Evolutionary conservation across 129 eudicot genomes (phyloP).

Genomic region (Tanacetum coccineum): DNA sequence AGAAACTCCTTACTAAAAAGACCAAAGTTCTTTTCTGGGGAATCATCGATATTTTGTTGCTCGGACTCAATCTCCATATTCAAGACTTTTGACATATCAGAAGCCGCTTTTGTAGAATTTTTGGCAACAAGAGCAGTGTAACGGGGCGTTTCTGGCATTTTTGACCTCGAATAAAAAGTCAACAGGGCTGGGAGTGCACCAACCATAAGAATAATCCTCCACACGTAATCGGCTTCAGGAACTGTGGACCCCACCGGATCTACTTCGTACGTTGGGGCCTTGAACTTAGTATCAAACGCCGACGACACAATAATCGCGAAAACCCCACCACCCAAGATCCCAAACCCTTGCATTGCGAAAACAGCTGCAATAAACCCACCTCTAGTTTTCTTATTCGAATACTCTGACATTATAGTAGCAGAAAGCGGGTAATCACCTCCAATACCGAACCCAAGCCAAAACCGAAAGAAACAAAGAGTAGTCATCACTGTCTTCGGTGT

Average conservation of each 20-base stretch:
- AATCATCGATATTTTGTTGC: constrained; percentile 10
- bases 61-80: constrained; percentile 32
- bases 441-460: constrained; percentile 63
- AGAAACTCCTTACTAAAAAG: constrained; percentile 31
- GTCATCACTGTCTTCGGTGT: constrained; percentile 45
- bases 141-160: constrained; percentile 43
- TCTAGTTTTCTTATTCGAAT: constrained; percentile 40
- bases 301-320: constrained; percentile 32
- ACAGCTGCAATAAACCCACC: constrained; percentile 43
- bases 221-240: constrained; percentile 34
- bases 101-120: constrained; percentile 31
- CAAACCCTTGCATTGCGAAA: constrained; percentile 47
- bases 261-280: constrained; percentile 34
- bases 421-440: constrained; percentile 65
- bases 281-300: constrained; percentile 20
- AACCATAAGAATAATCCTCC: constrained; percentile 41
- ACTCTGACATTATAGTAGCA: constrained; percentile 52
- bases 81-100: constrained; percentile 38
- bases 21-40: constrained; percentile 9
- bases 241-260: constrained; percentile 34
- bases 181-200: constrained; percentile 40
- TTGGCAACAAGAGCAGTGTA: constrained; percentile 43
- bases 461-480: constrained; percentile 55
- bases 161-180: constrained; percentile 36
- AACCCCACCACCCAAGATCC: constrained; percentile 33